Evolutionary conservation across 2,329 filamentous ascomycete genomes (phyloP), one percentile per base, ranked within the genome.

Genomic region (Ustilaginoidea virens): DNA sequence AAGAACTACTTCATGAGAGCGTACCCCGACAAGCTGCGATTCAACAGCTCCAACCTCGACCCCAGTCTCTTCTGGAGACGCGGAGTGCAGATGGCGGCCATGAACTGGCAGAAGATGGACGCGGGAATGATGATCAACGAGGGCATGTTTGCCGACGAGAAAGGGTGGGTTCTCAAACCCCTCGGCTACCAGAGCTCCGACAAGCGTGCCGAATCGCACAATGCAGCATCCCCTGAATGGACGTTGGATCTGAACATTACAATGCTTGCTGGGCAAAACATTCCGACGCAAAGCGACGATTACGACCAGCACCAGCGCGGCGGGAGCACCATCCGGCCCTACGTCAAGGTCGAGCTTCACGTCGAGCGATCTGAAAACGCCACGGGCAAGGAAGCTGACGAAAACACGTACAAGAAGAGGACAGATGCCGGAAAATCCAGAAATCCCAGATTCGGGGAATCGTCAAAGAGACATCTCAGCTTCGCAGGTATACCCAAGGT

Each of bases 31-130:
- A 77, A 72, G 3, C 66, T 69, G 35, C 74, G 86, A 20, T 66
- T 94, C 29, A 74, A 77, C 43, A 94, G 86, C 25, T 82, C 80
- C n/a, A 98, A 98, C 48, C 90, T 90, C 23, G 86, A 96, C 44
- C 90, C 90, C 1, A 75, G 85, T 37, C 74, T 74, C 24, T 92
- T 85, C 48, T 98, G 90, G 90, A 74, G 85, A 28, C 75, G 81
- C 30, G 90, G 90, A 17, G 86, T 94, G 13, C 90, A 98, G 52
- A 96, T 98, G 87, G 86, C 83, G 5, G 87, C 90, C 12, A 68
- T 96, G 51, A 98, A 98, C 51, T 96, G 90, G 87, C 90, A 98
- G 53, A 87, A 79, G 3, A 79, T 86, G 40, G 87, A 96, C 48
- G 73, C 90, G 32, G 81, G 82, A 24, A 92, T 94, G 70, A 92